phyloP scores from a whole-genome alignment of 2,329 filamentous ascomycete species.

The Akanthomyces dipterigenus region DNA sequence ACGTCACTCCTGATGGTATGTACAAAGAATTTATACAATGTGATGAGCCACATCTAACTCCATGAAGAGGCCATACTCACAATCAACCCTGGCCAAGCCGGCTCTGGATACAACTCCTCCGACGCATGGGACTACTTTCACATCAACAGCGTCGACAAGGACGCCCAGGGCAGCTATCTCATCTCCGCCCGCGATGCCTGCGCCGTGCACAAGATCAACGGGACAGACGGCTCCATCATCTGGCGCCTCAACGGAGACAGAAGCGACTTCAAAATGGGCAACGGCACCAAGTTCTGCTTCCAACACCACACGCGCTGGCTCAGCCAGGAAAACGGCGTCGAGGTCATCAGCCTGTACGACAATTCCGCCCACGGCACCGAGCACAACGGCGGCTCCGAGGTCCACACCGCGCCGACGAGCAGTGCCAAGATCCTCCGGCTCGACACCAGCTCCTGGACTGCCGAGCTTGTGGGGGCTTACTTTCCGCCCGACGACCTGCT shows the following conservation, averaged over 20 bases:
- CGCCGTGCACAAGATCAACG: conserved; percentile 40
- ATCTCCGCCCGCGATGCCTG: conserved; percentile 44
- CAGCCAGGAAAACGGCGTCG: conserved; percentile 34
- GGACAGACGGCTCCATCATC: conserved; percentile 18
- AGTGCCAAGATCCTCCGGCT: conserved; percentile 37
- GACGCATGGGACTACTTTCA: conserved; percentile 44
- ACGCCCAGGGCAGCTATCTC: conserved; percentile 40
- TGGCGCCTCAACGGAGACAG: conserved; percentile 49
- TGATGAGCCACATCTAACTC: no score
- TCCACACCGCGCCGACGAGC: conserved; percentile 20
- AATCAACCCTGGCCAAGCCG: conserved; percentile 18
- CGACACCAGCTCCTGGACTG: conserved; percentile 35
- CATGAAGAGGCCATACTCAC: conserved; percentile 36
- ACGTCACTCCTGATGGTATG: conserved; percentile 16
- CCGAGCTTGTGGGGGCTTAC: conserved; percentile 38
- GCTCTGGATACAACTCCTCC: neutral
- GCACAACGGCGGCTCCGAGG: neutral
- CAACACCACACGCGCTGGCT: conserved; percentile 43
- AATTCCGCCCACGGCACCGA: conserved; percentile 19
- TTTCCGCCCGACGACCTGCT: conserved; percentile 40
- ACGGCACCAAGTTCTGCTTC: conserved; percentile 21
- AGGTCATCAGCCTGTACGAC: conserved; percentile 39
- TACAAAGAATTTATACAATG: no score
- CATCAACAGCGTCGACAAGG: conserved; percentile 51
- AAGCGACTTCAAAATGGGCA: conserved; percentile 30